Conservation (phyloP, 139 green algal species). For the Astrephomene gubernaculifera region DNA sequence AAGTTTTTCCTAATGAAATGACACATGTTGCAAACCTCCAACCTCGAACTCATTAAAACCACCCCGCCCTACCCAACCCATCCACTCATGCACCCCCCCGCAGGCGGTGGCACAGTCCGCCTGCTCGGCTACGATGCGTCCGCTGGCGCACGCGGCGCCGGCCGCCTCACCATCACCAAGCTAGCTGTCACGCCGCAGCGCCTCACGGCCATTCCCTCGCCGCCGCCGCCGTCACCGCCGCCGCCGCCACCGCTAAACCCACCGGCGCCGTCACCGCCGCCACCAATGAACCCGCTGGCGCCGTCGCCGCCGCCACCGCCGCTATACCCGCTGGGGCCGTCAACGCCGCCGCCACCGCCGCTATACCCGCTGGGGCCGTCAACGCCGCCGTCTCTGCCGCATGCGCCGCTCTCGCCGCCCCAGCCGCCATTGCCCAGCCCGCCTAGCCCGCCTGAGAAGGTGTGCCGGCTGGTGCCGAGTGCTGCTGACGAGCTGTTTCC, state of each 20-base stretch:
- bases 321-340: too few relatives aligned
- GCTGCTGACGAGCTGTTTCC: too few relatives aligned
- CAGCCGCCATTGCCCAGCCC: background rate
- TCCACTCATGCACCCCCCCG: background rate
- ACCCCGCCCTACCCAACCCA: background rate
- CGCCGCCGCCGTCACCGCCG: slow-evolving; percentile 32
- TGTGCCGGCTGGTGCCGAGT: too few relatives aligned
- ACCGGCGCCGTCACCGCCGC: background rate
- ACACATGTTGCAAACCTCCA: background rate
- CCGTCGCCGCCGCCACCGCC: background rate
- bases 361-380: background rate
- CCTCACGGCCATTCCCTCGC: background rate
- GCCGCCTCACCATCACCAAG: background rate
- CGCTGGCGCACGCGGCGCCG: slow-evolving; percentile 6
- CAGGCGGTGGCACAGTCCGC: slow-evolving; percentile 18
- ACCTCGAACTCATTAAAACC: background rate
- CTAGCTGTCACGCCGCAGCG: background rate
- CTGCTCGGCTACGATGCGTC: slow-evolving; percentile 28
- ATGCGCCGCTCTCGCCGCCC: background rate
- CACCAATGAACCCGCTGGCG: background rate
- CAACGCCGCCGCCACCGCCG: too few relatives aligned
- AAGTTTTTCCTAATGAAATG: background rate
- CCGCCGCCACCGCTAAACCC: background rate
- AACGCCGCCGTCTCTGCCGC: slow-evolving; percentile 20
- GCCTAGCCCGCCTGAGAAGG: background rate